Percentiles rank a stretch among this genome's conserved stretches.
Conservation (phyloP, 495 filamentous ascomycete species). For the Penicillium lagena region DNA sequence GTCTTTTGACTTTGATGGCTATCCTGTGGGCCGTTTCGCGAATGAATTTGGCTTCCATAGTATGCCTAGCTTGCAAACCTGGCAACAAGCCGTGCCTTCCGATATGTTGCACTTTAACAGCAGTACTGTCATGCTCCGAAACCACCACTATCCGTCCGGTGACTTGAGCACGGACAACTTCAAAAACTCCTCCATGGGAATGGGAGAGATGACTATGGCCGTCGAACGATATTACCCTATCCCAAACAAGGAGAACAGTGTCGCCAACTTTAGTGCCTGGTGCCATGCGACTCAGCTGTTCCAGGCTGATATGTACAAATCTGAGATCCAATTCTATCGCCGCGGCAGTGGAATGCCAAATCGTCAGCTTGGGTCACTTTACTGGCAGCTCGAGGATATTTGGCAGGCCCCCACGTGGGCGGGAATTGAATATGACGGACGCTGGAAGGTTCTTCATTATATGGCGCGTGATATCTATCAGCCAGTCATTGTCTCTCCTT, state of each 20-base stretch:
- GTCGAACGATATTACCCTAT: constrained; percentile 55
- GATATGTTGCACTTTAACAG: constrained; percentile 56
- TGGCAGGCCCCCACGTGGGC: constrained; percentile 68
- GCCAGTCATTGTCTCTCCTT: constrained; percentile 54
- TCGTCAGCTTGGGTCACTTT: constrained; percentile 55
- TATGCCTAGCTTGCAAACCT: constrained; percentile 60
- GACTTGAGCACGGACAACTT: constrained; percentile 36
- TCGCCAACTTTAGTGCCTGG: constrained; percentile 66
- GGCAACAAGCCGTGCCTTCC: constrained; percentile 47
- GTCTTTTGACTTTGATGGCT: constrained; percentile 50
- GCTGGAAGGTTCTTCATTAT: constrained; percentile 63
- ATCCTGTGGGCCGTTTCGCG: constrained; percentile 58
- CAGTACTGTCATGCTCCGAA: constrained; percentile 51
- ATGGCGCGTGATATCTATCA: constrained; percentile 54
- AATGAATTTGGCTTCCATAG: constrained; percentile 64
- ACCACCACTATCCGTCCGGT: constrained; percentile 58
- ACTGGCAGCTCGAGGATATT: constrained; percentile 68
- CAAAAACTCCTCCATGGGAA: constrained; percentile 33
- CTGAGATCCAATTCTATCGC: constrained; percentile 61
- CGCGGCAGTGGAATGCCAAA: constrained; percentile 54
- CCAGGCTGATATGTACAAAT: constrained; percentile 61
- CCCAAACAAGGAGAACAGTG: constrained; percentile 48
- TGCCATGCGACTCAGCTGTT: constrained; percentile 61
- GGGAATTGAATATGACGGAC: constrained; percentile 55
- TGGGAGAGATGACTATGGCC: constrained; percentile 59